Evolutionary conservation across 106 monocot genomes (phyloP), one percentile per base, ranked within the genome.

Genomic region (Xerophyta viscosa): DNA sequence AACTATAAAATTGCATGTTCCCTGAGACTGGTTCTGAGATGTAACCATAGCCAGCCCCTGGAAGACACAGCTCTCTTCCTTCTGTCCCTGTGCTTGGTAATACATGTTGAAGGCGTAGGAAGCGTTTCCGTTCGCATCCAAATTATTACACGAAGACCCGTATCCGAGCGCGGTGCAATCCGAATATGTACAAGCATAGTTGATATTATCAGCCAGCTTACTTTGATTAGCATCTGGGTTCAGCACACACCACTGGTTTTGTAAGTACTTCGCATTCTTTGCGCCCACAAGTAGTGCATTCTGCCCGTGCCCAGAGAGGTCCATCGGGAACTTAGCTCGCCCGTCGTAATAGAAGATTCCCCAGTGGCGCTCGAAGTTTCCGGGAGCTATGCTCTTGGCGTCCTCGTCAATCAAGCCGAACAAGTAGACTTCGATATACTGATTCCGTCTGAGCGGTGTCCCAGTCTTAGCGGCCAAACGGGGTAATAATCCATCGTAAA

Each of bases 301-400:
- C 43, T 57, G 70, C 21, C 61, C 70, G 21, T 71, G 67, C 0
- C 78, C 83, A 6, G 78, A 70, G 3, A 84, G 64, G 58, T 84
- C 83, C 52, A 84, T 67, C 8, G 70, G 56, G 54, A 53, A 78
- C 58, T 84, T 84, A 2, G 78, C 74, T 45, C 75, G 83, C n/a
- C 83, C 83, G 11, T 78, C 70, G 21, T 74, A 84, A 19, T 12
- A 25, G 27, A 84, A 71, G 10, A 78, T 74, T 14, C 83, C 83
- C 78, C 83, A 84, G 20, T 84, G 83, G 0, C 83, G 51, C 64
- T 84, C 78, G n/a, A 84, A 83, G 52, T 49, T 46, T n/a, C 83
- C 74, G 1, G 83, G 78, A 20, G 62, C 63, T 4, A 78, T 67
- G 29, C 83, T 84, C 61, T 84, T 84, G 14, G 74, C 70, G n/a